These are phyloP conservation scores for barrel medic (Medicago truncatula) DNA, from an alignment of 306 rosid species.

Conservation along the genomic window MtrunA17r5.0-ANR NC_053045.1:8668501-8669000, in stretches of 20 bases:
- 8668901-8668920: slow-evolving; percentile 51
- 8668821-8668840: slow-evolving; percentile 42
- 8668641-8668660: background rate
- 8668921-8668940: background rate
- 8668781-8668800: slow-evolving; percentile 38
- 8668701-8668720: too few species aligned
- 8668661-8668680: background rate
- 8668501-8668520: too few species aligned
- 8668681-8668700: background rate
- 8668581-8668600: too few species aligned
- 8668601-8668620: background rate
- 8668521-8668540: too few species aligned
- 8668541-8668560: too few species aligned
- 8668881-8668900: slow-evolving; percentile 78
- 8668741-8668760: slow-evolving; percentile 49
- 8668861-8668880: slow-evolving; percentile 51
- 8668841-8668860: slow-evolving; percentile 38
- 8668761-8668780: slow-evolving; percentile 35
- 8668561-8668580: too few species aligned
- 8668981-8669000: background rate
- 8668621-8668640: background rate
- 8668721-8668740: too few species aligned
- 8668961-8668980: slow-evolving; percentile 11
- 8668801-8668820: slow-evolving; percentile 43
- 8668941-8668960: slow-evolving; percentile 1